phyloP scores from a whole-genome alignment of 768 basidiomycete genomes.

The Lactarius quietus region DNA sequence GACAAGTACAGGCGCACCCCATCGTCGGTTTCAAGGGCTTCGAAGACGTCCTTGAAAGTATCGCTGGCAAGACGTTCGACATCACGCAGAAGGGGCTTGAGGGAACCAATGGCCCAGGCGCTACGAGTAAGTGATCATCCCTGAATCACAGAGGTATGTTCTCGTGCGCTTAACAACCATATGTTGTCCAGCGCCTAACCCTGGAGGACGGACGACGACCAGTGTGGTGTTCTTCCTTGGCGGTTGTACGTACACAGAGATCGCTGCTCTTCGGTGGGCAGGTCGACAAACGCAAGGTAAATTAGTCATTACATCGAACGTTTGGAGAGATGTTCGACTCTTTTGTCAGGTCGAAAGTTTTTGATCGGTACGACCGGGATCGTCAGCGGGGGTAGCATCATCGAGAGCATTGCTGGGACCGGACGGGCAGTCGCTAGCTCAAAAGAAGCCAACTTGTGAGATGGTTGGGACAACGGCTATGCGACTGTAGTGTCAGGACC shows the following conservation, averaged over 20 bases:
- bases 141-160: background rate
- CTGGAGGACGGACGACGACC: constrained; percentile 63
- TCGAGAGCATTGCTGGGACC: constrained; percentile 61
- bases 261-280: constrained; percentile 92
- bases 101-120: constrained; percentile 31
- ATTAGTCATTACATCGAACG: constrained; percentile 22
- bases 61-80: constrained; percentile 88
- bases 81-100: constrained; percentile 48
- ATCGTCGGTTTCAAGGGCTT: constrained; percentile 98
- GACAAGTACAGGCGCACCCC: constrained; percentile 79
- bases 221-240: constrained; percentile 96
- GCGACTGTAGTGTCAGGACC: background rate
- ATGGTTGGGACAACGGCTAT: background rate
- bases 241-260: constrained; percentile 96
- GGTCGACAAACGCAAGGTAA: constrained; percentile 77
- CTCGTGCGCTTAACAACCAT: background rate
- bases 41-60: constrained; percentile 78
- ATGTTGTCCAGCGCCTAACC: constrained; percentile 16
- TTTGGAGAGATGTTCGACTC: constrained; percentile 1
- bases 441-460: constrained; percentile 45
- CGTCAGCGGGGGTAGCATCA: constrained; percentile 69
- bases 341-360: constrained; percentile 68
- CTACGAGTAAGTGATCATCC: constrained; percentile 36
- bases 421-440: constrained; percentile 35
- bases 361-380: constrained; percentile 91